Evolutionary conservation across 768 basidiomycete species (phyloP), one percentile per base, ranked within the genome.

Genomic region (Pulveroboletus sp.): DNA sequence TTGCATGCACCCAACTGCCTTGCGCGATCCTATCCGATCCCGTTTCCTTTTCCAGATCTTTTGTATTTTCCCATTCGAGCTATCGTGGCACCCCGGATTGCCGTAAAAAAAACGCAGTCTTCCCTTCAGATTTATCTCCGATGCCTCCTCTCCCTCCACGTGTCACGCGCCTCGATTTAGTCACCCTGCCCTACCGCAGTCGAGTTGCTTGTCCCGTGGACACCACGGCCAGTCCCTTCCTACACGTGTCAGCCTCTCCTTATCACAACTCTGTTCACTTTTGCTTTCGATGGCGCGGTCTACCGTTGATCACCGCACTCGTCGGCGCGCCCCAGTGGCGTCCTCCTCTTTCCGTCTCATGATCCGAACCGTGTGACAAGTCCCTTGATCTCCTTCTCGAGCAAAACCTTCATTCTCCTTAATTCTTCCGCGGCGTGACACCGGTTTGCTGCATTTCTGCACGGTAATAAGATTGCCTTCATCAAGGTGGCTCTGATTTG

Each of bases 11-110:
- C 42, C 29, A 8, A 16, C 13, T 24, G 41, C 31, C 20, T n/a
- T 17, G 16, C n/a, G 12, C 41, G 33, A 45, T 47, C 49, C 50
- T 24, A 48, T 58, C 44, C 58, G 52, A 58, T 55, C 60, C 53
- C 49, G 40, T 48, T 42, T 33, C 60, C 48, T 48, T 52, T 50
- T 52, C 2, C 4, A 41, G 21, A 17, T 37, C 46, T 51, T 37
- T 62, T 52, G 50, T 59, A 41, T 39, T 52, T 59, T 51, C 61
- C 21, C 3, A 50, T 50, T 55, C 43, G 50, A 35, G 60, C 5
- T 23, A 51, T 39, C 60, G 61, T 61, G 60, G 61, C 61, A 63
- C 60, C 60, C 60, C 60, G 61, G 61, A 61, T 61, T 63, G 52
- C 60, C 59, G 46, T 62, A 61, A 61, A 43, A 21, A 3, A 23